Evolutionary conservation across 2,329 filamentous ascomycete species (phyloP), one percentile per base, ranked within the genome.

Genomic region (Cladosporium velox): DNA sequence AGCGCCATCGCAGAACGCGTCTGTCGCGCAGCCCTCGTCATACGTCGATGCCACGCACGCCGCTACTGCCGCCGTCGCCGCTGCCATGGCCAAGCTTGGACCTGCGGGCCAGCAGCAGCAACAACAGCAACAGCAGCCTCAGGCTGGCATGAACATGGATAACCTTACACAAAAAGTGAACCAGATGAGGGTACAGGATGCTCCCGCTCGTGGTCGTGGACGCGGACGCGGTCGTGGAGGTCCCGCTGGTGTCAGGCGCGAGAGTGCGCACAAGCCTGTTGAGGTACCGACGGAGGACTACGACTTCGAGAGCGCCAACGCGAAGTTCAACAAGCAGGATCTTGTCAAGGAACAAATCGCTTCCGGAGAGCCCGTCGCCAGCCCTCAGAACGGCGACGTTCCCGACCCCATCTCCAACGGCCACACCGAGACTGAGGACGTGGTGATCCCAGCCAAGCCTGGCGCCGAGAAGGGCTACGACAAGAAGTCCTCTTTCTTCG

Each of bases 221-320:
- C 72, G 80, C 52, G 80, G 85, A 61, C 82, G 85, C 55, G 78
- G 80, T 64, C 81, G 80, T 38, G 55, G 67, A 24, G 83, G 55
- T 73, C 78, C 61, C 74, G 77, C 65, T 76, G 81, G 73, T 51
- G 74, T 72, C 10, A 69, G 76, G 65, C 71, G 76, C 12, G 73
- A 72, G 51, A 67, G 69, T n/a, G 66, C 54, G 32, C 81, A 79
- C 41, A 80, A 84, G 59, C 82, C 85, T 72, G 88, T 98, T 35
- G 93, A 97, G 63, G 91, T 99, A 2, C 95, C 95, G 0, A 87
- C 90, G 58, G 89, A 91, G 1, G 95, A 98, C 75, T 99, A 93
- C 73, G 94, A 99, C 75, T 99, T 99, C 75, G 91, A 90, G 71
- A 87, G 86, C 18, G 85, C 91, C 32, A 96, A 96, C 76, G 91